These are phyloP conservation scores for Ustilago trichophora DNA, from an alignment of 1,284 basidiomycete genomes.

Conservation along the genomic window DNA sequence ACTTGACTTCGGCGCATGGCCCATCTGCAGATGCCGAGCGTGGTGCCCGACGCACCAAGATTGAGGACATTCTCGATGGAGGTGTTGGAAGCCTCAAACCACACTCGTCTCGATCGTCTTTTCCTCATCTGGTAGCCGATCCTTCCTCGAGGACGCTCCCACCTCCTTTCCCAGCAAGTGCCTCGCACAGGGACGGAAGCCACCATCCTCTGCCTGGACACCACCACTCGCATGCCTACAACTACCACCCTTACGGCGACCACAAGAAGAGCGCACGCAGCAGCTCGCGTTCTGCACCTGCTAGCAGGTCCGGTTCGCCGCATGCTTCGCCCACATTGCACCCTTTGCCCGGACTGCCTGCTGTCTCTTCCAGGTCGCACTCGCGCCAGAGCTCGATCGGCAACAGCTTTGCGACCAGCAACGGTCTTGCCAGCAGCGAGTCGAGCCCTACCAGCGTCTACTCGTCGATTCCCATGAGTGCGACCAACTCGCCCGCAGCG, in stretches of 20 bases:
- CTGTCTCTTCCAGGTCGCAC: slow-evolving; percentile 36
- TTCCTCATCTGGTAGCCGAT: slow-evolving; percentile 39
- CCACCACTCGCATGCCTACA: slow-evolving; percentile 42
- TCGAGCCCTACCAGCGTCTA: slow-evolving; percentile 43
- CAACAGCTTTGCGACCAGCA: slow-evolving; percentile 29
- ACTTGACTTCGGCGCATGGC: slow-evolving; percentile 32
- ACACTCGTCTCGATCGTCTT: slow-evolving; percentile 34
- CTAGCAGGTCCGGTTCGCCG: slow-evolving; percentile 47
- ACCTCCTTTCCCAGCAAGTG: slow-evolving; percentile 43
- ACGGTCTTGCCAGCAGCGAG: slow-evolving; percentile 34
- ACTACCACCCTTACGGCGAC: slow-evolving; percentile 52
- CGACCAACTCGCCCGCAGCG: slow-evolving; percentile 32
- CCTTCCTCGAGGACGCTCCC: slow-evolving; percentile 50
- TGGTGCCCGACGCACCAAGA: slow-evolving; percentile 28
- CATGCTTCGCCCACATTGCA: slow-evolving; percentile 48
- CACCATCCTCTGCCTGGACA: slow-evolving; percentile 46
- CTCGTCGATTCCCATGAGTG: slow-evolving; percentile 36
- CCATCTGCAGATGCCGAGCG: slow-evolving; percentile 16
- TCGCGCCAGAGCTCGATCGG: slow-evolving; percentile 49
- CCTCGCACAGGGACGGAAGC: slow-evolving; percentile 32
- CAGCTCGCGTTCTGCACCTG: slow-evolving; percentile 55
- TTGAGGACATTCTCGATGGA: slow-evolving; percentile 51
- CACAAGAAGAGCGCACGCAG: slow-evolving; percentile 39
- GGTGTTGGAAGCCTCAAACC: slow-evolving; percentile 40
- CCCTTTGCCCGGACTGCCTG: slow-evolving; percentile 17